Conservation (phyloP, 1,284 basidiomycete genomes). For the Puccinia brachypodii region DNA sequence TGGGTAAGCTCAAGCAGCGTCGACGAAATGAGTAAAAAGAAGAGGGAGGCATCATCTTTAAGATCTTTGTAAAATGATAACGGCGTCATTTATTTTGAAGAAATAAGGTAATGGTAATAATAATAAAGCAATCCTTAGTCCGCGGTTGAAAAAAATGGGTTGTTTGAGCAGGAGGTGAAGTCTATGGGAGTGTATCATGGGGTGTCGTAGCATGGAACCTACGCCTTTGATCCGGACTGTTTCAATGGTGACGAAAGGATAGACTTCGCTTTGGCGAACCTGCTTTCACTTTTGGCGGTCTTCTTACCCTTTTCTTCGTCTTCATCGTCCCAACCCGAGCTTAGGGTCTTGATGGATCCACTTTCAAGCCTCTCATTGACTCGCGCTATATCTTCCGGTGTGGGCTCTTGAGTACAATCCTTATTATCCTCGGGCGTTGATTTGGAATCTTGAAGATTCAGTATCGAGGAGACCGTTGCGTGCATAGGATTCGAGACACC, state of each 20-base stretch:
- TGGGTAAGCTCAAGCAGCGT: too few species aligned
- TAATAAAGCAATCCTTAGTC: too few species aligned
- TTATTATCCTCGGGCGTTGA: neutral
- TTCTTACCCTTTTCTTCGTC: slow-evolving; percentile 13
- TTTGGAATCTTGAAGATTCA: neutral
- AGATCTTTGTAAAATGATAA: too few species aligned
- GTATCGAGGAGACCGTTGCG: neutral
- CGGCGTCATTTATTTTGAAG: too few species aligned
- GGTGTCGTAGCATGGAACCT: neutral
- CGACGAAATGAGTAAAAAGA: too few species aligned
- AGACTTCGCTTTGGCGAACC: neutral
- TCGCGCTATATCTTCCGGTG: neutral
- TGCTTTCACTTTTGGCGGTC: neutral
- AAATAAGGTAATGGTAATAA: too few species aligned
- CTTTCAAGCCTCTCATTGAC: neutral
- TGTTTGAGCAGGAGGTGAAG: too few species aligned
- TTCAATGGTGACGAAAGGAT: neutral
- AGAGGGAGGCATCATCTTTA: too few species aligned
- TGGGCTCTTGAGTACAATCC: neutral
- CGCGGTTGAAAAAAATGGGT: too few species aligned
- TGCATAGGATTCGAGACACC: neutral
- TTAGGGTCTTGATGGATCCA: neutral
- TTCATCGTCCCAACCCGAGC: slow-evolving; percentile 7
- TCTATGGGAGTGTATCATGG: too few species aligned
- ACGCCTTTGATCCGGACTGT: neutral